A percentile compares a stretch with the other conserved stretches of the same genome.
These are phyloP conservation scores for Penicillium sumatraense DNA, from an alignment of 2,329 filamentous ascomycete species.

Conservation along the genomic window DNA sequence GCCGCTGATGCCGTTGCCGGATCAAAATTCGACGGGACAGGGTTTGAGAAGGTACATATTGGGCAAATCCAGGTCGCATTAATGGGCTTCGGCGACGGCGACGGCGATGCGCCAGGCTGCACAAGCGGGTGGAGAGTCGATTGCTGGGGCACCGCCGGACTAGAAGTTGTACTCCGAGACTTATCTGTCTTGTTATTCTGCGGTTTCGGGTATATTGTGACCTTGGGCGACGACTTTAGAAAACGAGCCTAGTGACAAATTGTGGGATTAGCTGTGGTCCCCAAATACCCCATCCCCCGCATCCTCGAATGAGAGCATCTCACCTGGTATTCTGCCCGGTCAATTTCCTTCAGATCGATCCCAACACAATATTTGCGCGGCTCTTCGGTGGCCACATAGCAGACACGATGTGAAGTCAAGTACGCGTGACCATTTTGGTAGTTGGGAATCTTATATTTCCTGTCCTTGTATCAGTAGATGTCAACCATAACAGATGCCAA, in stretches of 20 bases:
- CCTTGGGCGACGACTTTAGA: conserved; percentile 90
- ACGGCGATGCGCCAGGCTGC: conserved; percentile 36
- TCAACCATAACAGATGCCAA: conserved; percentile 8
- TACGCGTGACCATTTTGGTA: conserved; percentile 97
- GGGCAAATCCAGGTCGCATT: conserved; percentile 90
- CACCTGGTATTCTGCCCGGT: conserved; percentile 87
- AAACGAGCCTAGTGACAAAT: conserved; percentile 71
- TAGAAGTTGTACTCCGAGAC: conserved; percentile 58
- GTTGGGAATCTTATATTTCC: conserved; percentile 92
- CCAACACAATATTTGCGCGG: conserved; percentile 83
- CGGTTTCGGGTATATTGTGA: conserved; percentile 85
- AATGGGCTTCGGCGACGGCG: conserved; percentile 43
- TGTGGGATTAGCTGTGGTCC: neutral
- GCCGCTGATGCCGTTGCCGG: conserved; percentile 77
- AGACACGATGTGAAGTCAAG: conserved; percentile 90
- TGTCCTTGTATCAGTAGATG: conserved; percentile 44
- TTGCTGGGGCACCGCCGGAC: conserved; percentile 30
- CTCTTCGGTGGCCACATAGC: conserved; percentile 89
- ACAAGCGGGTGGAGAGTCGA: conserved; percentile 40
- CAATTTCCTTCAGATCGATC: conserved; percentile 87
- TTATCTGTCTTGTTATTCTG: conserved; percentile 63
- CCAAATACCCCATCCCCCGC: neutral
- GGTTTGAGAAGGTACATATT: conserved; percentile 94
- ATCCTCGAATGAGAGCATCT: conserved; percentile 33
- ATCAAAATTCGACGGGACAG: conserved; percentile 91